Conservation (phyloP, 352 stramenopile species). For the Pythium sukuiense region DNA sequence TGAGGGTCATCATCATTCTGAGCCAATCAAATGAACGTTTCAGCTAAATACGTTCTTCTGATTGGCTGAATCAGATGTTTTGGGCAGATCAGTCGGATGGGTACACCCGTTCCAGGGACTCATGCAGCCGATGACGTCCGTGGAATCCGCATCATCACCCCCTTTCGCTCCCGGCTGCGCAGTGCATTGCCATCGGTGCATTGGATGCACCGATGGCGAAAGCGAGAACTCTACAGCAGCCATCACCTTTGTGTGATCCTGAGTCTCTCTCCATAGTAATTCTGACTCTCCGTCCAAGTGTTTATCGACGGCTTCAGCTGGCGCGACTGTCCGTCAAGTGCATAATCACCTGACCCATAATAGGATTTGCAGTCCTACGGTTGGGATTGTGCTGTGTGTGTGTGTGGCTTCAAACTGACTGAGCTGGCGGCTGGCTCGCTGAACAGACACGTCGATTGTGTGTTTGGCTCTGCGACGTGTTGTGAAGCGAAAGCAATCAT, state of each 20-base stretch:
- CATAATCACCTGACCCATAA: neutral
- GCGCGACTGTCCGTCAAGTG: neutral
- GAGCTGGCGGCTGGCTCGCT: slow-evolving; percentile 1
- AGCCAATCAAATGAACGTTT: neutral
- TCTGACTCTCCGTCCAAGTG: neutral
- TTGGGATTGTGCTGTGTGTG: neutral
- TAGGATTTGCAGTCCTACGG: neutral
- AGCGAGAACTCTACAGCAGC: neutral
- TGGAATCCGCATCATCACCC: neutral
- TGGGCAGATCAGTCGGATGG: neutral
- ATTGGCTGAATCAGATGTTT: neutral
- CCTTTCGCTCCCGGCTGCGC: neutral
- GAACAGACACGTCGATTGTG: neutral
- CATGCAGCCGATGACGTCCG: neutral
- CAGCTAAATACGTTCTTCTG: neutral
- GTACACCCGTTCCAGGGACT: neutral
- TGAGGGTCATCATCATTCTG: neutral
- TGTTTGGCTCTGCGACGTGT: slow-evolving; percentile 1
- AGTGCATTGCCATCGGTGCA: too few species aligned
- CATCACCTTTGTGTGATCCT: neutral
- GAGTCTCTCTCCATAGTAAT: neutral
- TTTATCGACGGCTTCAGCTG: neutral
- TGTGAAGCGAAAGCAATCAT: slow-evolving; percentile 5
- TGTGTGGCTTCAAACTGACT: neutral
- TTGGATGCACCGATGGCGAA: too few species aligned